Evolutionary conservation across 2,329 filamentous ascomycete species (phyloP).

Genomic region (Hypoxylon sp.): DNA sequence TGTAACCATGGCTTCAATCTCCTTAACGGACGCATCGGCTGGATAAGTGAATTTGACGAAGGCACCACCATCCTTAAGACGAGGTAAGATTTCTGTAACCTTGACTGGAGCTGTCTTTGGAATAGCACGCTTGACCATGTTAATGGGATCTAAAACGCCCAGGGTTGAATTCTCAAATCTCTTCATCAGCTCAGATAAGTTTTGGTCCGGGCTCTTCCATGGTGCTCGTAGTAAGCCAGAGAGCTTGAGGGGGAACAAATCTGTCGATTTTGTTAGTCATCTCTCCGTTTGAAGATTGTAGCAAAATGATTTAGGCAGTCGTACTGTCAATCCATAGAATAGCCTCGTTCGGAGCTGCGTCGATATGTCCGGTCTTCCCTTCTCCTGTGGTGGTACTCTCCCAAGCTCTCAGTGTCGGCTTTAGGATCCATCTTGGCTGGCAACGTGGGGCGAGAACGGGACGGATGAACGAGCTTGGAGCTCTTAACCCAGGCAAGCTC

Average conservation of each 20-base stretch:
- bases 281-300: background rate
- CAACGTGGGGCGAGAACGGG: constrained; percentile 39
- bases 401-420: constrained; percentile 53
- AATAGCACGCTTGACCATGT: constrained; percentile 72
- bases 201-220: constrained; percentile 63
- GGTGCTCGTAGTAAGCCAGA: constrained; percentile 62
- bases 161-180: constrained; percentile 67
- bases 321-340: constrained; percentile 92
- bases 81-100: constrained; percentile 85
- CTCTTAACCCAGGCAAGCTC: constrained; percentile 54
- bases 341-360: constrained; percentile 80
- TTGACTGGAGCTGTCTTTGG: constrained; percentile 74
- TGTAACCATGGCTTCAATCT: constrained; percentile 73
- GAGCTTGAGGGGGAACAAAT: constrained; percentile 87
- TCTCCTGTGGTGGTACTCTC: constrained; percentile 65
- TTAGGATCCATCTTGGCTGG: constrained; percentile 44
- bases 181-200: constrained; percentile 66
- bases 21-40: constrained; percentile 60
- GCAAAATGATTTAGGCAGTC: constrained; percentile 48
- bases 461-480: constrained; percentile 41
- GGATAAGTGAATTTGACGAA: constrained; percentile 75
- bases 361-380: constrained; percentile 85
- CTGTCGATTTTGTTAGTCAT: constrained; percentile 59
- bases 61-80: constrained; percentile 91
- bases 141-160: constrained; percentile 67